Base-by-base conservation (phyloP, 1,139 yeast genomes). In the Debaryomyces coudertii region DNA sequence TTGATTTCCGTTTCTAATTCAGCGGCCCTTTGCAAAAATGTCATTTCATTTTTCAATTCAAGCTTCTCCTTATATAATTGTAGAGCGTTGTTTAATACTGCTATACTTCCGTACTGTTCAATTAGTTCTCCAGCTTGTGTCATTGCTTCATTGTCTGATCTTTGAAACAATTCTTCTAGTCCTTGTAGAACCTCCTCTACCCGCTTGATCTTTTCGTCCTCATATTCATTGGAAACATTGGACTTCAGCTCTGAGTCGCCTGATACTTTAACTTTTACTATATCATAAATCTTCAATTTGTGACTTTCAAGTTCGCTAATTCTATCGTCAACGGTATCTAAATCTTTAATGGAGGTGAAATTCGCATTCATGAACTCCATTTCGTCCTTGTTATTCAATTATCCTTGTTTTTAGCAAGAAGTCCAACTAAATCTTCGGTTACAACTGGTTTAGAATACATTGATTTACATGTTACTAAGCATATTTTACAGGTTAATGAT, bases 321-420 rank as follows among this genome's bases (percentile, higher is more conserved):
- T 31, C 48, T 54, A 3, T 47, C 47, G 38, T 65, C 66, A 5
- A 70, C 41, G 5, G 34, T 46, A 7, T 49, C 54, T 45, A 71
- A 56, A 49, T 70, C 76, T 9, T 52, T 59, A 8, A 69, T 35
- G 2, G 65, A 54, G 8, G 67, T 53, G 45, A 68, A 59, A 44
- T 57, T 58, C 14, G 58, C 53, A 52, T 71, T 69, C 37, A 71
- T 55, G 49, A 56, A 61, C 34, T 66, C 67, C 61, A 63, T 56
- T 6, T 36, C 27, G 22, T 25, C 33, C 8, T n/a, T 37, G 6
- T 14, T 22, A 7, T 11, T 11, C 25, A 30, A 20, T 29, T 36
- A 22, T 11, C 16, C n/a, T 14, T 9, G 27, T 14, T 28, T 25
- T 7, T 35, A n/a, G 16, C 18, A 6, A 14, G 22, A 23, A 5